Conservation (phyloP, 768 basidiomycete species). For the Hydnum rufescens region DNA sequence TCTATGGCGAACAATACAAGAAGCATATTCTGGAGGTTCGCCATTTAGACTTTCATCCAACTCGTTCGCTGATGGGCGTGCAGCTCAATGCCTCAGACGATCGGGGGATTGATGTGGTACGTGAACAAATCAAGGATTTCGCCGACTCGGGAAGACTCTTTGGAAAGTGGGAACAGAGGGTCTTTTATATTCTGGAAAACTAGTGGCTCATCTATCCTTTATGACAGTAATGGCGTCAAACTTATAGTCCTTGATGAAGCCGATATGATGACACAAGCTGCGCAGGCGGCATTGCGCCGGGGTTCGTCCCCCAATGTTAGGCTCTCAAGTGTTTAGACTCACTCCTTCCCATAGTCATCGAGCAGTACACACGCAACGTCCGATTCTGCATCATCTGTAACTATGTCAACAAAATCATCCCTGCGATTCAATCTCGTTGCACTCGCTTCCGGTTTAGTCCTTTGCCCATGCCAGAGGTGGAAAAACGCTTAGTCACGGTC, state of each 20-base stretch:
- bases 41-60: not conserved
- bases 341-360: slow-evolving; percentile 39
- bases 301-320: slow-evolving; percentile 15
- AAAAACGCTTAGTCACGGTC: slow-evolving; percentile 59
- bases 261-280: slow-evolving; percentile 99
- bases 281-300: slow-evolving; percentile 88
- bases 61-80: not conserved
- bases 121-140: slow-evolving; percentile 98
- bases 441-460: slow-evolving; percentile 96
- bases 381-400: slow-evolving; percentile 99
- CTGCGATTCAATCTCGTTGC: slow-evolving; percentile 96
- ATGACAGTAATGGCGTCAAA: slow-evolving; percentile 74
- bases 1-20: slow-evolving; percentile 70
- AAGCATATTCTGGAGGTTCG: slow-evolving; percentile 87
- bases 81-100: slow-evolving; percentile 97
- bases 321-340: not conserved
- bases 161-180: slow-evolving; percentile 15
- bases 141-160: slow-evolving; percentile 80
- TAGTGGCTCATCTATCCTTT: slow-evolving; percentile 13
- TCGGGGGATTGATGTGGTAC: slow-evolving; percentile 93
- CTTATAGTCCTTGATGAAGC: slow-evolving; percentile 97
- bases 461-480: slow-evolving; percentile 64
- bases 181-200: not conserved
- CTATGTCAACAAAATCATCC: slow-evolving; percentile 98
- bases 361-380: slow-evolving; percentile 96